Evolutionary conservation across 2,329 filamentous ascomycete genomes (phyloP), one percentile per base, ranked within the genome.

Genomic region (Trichoderma atroviride): DNA sequence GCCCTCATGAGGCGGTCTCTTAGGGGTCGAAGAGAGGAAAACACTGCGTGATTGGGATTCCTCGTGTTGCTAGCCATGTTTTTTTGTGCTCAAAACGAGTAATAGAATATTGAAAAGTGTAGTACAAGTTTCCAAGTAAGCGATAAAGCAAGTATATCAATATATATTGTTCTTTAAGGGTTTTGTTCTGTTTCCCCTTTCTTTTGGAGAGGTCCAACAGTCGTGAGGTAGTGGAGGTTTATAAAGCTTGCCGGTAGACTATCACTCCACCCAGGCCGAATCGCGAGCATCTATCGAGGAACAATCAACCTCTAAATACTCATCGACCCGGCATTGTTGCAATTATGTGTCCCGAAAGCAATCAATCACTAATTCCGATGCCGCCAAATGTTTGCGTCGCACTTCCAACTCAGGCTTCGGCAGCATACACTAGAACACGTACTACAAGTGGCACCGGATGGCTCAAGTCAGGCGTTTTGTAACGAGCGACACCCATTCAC

Each of bases 371-470:
- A n/a, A 19, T 66, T 52, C 27, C 55, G 40, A 64, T 60, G 31
- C 40, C 16, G 35, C 55, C 22, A 24, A 53, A 11, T 70, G 69
- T 68, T 70, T 70, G 67, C 59, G 67, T 69, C n/a, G 59, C 52
- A 69, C 67, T 31, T 19, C n/a, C 14, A 19, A 43, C 40, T 58
- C 29, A 58, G 47, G 16, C 67, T 43, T 67, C 55, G 64, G 55
- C 55, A 40, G 27, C 64, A 53, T 58, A 60, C 56, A 60, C 64
- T 29, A 27, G 7, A 37, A 19, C 43, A 14, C 6, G 55, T 59
- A 35, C 35, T 52, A 60, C 64, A 5, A 29, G 55, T 67, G 5
- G 50, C 52, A 59, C 64, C 16, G 50, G 27, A 22, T 27, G 10
- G 35, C 24, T 27, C 66, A 69, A 53, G n/a, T 52, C 56, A 27